Evolutionary conservation across 148 eudicot genomes (phyloP).

Genomic region (Fagopyrum esculentum): DNA sequence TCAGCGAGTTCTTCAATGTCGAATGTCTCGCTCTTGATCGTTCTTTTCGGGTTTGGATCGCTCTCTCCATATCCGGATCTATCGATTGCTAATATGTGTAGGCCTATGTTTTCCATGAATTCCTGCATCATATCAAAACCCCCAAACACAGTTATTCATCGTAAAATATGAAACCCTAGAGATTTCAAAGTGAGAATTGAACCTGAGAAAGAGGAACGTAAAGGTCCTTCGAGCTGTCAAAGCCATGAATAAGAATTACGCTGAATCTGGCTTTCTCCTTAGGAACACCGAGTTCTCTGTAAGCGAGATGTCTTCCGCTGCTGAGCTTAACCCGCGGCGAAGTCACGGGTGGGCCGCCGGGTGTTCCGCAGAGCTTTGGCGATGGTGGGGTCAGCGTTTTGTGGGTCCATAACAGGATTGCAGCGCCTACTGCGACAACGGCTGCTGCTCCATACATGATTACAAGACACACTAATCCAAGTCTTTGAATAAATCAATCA

Average conservation of each 20-base stretch:
- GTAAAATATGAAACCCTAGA: no score
- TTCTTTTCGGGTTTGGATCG: constrained; percentile 24
- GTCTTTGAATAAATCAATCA: background rate
- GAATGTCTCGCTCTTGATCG: constrained; percentile 29
- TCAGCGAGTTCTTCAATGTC: constrained; percentile 36
- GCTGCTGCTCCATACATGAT: constrained; percentile 20
- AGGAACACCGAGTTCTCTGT: constrained; percentile 22
- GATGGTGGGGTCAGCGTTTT: constrained; percentile 22
- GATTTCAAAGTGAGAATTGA: background rate
- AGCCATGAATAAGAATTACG: constrained; percentile 32
- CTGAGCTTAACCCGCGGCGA: constrained; percentile 33
- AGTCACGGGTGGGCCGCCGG: constrained; percentile 28
- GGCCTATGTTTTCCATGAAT: background rate
- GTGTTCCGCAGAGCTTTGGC: constrained; percentile 26
- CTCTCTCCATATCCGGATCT: constrained; percentile 23
- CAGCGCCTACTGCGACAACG: background rate
- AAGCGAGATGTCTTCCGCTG: constrained; percentile 39
- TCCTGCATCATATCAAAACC: background rate
- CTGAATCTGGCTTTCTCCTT: constrained; percentile 20
- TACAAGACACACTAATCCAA: background rate
- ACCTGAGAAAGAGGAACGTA: constrained; percentile 30
- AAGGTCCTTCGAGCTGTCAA: constrained; percentile 29
- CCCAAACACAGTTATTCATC: no score
- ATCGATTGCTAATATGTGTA: constrained; percentile 7
- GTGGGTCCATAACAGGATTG: constrained; percentile 20